Percentiles rank a stretch among this genome's conserved stretches.
phyloP scores from a whole-genome alignment of 169 alveolate genomes.

The Theileria orientalis region DNA sequence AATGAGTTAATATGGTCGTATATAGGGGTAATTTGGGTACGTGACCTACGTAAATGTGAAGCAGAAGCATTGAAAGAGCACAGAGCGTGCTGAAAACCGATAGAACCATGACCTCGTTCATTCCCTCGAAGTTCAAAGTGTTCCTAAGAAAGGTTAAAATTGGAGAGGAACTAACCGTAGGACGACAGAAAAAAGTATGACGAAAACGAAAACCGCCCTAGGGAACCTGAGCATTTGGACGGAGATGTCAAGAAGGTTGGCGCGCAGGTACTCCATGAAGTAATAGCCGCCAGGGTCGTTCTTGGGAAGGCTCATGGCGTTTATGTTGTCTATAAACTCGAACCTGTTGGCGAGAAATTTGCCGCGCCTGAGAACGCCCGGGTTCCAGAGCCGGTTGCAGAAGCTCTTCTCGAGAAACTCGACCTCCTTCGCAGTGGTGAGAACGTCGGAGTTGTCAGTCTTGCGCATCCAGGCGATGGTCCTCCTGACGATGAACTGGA shows the following conservation, averaged over 20 bases:
- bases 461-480: conserved; percentile 63
- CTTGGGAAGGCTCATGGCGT: conserved; percentile 71
- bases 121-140: conserved; percentile 64
- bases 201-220: conserved; percentile 63
- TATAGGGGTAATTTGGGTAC: neutral
- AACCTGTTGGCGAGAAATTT: conserved; percentile 69
- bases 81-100: conserved; percentile 48
- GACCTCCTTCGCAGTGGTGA: conserved; percentile 35
- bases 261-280: conserved; percentile 81
- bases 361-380: conserved; percentile 46
- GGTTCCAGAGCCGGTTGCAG: conserved; percentile 3
- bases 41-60: neutral
- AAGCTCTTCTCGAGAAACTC: conserved; percentile 35
- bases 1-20: neutral
- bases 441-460: conserved; percentile 67
- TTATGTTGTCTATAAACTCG: conserved; percentile 76
- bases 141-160: conserved; percentile 53
- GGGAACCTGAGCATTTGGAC: conserved; percentile 76
- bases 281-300: conserved; percentile 77
- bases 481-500: conserved; percentile 54
- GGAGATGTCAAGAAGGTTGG: conserved; percentile 69
- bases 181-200: conserved; percentile 55
- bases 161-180: conserved; percentile 49
- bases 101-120: conserved; percentile 65
- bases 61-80: conserved; percentile 26